These are phyloP conservation scores for Massarina eburnea DNA, from an alignment of 2,329 filamentous ascomycete species.

Conservation along the genomic window DNA sequence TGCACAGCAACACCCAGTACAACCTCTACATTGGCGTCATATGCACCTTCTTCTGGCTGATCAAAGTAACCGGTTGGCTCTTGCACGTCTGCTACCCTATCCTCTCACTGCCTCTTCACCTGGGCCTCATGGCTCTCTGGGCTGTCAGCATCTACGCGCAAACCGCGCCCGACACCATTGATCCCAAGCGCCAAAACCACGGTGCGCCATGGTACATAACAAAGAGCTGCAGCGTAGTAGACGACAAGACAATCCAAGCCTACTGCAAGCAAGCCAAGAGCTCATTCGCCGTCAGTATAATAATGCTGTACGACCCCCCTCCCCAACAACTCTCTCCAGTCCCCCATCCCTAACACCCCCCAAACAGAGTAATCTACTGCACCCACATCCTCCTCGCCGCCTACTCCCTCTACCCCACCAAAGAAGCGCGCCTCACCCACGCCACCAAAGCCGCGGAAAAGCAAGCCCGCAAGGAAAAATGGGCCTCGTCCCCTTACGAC, in stretches of 20 bases:
- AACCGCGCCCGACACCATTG: conserved; percentile 71
- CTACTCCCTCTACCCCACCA: conserved; percentile 55
- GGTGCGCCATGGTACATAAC: conserved; percentile 74
- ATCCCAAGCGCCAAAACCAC: conserved; percentile 62
- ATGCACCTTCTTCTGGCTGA: conserved; percentile 73
- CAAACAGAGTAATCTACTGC: conserved; percentile 60
- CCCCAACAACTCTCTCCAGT: background rate
- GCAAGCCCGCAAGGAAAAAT: conserved; percentile 41
- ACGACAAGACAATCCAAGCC: conserved; percentile 53
- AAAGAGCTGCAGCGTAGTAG: conserved; percentile 66
- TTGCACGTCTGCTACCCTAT: conserved; percentile 72
- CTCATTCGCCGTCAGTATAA: conserved; percentile 63
- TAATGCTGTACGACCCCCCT: conserved; percentile 64
- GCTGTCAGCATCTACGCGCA: conserved; percentile 69
- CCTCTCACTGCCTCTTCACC: conserved; percentile 61
- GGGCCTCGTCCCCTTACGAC: conserved; percentile 19
- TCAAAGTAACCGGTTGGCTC: conserved; percentile 69
- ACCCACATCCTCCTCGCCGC: conserved; percentile 61
- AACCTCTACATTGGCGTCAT: conserved; percentile 77
- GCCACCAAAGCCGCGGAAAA: conserved; percentile 31
- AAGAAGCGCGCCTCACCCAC: conserved; percentile 25
- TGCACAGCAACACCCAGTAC: conserved; percentile 67
- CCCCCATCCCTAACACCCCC: background rate
- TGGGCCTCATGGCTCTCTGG: conserved; percentile 63
- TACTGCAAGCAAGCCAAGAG: conserved; percentile 71